Evolutionary conservation across 163 green algal genomes (phyloP), one percentile per base, ranked within the genome.

Genomic region (Chloromonas sp.): DNA sequence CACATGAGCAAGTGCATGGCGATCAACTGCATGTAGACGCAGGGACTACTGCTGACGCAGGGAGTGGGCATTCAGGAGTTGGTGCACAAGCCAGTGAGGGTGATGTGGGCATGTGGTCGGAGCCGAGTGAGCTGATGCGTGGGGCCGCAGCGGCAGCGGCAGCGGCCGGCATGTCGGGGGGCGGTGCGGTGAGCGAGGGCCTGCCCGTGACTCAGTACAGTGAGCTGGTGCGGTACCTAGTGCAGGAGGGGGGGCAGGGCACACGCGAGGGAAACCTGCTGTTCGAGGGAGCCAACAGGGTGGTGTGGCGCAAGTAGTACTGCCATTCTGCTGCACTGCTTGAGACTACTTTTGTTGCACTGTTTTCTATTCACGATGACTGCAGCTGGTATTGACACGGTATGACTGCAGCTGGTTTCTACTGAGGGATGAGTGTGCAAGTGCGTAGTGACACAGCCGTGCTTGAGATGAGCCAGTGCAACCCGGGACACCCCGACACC

Each of bases 221-320:
- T 2, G 61, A 94, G 58, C 86, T 94, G 61, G 70, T 95, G 2
- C 77, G 61, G 58, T 93, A 92, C 82, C 84, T 95, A 57, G 0
- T 81, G 76, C 82, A 91, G 13, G 87, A 89, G 58, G 89, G 83
- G 0, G 78, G n/a, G 5, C 58, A 58, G 61, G 70, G 78, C n/a
- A 85, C 82, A 82, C 60, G 11, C 1, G 70, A 58, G 71, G 3
- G 2, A 13, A 70, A 83, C 14, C 82, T 94, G 82, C 58, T 70
- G 1, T 92, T 94, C 84, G 84, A 88, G 58, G 91, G 91, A 1
- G 88, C 87, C 2, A 94, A 94, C 83, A 81, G 86, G 60, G 90
- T 88, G 14, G 87, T 92, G 2, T 92, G 87, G 60, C 60, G 84
- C 59, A 61, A 58, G 1, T 82, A 36, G 61, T 84, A 36, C 36